Base-by-base conservation (phyloP, 257 asterid species). In the Buddleja alternifolia region DNA sequence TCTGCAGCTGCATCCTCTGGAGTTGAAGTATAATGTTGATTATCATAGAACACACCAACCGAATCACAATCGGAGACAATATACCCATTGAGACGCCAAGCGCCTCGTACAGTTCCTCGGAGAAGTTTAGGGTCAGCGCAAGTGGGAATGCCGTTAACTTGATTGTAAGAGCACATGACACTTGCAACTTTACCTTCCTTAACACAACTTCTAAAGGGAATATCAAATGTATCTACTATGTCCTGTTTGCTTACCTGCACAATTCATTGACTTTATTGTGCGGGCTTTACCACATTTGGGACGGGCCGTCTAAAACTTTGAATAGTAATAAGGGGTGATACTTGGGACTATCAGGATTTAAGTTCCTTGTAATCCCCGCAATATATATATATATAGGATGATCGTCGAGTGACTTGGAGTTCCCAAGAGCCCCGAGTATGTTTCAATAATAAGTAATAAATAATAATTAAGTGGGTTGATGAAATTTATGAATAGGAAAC, bases 131-230 rank as follows among this genome's bases (percentile, higher is more conserved):
- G 96, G 50, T 91, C 96, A 3, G 96, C 97, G 57, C 97, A 91
- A 20, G 95, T 80, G 0, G 97, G 95, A 16, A 86, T 12, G 60
- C 97, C 97, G 39, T 91, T 91, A 34, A 91, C 97, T 78, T 88
- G 95, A 77, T 91, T 91, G 84, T 88, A 91, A 37, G 97, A 91
- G 46, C 97, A 91, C 97, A 88, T 91, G 29, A 91, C 92, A 77
- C 97, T 91, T 14, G 95, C 96, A 8, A 86, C 97, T 16, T 91
- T 79, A 45, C 97, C 97, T 52, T 88, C 87, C 84, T 70, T 76
- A 1, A 91, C 95, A 75, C 97, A 91, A 15, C 90, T 82, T 79
- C 86, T 75, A 70, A 91, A 91, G 8, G 97, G 97, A 7, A 87
- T 71, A 29, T 85, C 86, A 61, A 85, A 91, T 20, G 97, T 91